These are phyloP conservation scores for Kickxella alabastrina DNA, from an alignment of 192 early-diverging fungal genomes.

Conservation along the genomic window DNA sequence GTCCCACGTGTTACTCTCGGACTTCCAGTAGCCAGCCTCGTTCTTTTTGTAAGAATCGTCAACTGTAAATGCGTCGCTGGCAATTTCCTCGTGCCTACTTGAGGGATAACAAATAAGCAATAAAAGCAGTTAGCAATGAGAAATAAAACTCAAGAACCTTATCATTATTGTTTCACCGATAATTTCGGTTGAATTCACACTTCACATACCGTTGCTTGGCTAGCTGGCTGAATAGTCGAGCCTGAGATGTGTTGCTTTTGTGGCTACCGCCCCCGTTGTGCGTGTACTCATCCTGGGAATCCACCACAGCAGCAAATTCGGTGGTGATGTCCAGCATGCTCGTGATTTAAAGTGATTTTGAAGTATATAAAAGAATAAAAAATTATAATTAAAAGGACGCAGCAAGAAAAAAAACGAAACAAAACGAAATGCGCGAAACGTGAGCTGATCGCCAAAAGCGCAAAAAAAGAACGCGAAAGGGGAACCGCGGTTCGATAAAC, in stretches of 20 bases:
- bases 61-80: background rate
- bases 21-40: conserved; percentile 23
- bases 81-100: conserved; percentile 6
- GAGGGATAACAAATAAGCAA: background rate
- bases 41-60: background rate
- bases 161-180: no score
- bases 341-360: background rate
- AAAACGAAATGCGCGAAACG: no score
- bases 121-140: no score
- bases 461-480: no score
- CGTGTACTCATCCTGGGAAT: conserved; percentile 4
- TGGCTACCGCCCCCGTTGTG: background rate
- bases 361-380: conserved; percentile 6
- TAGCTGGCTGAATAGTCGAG: conserved; percentile 17
- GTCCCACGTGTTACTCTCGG: conserved; percentile 50
- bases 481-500: no score
- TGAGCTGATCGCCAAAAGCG: no score
- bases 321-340: conserved; percentile 9
- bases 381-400: conserved; percentile 11
- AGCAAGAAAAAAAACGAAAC: conserved; percentile 1
- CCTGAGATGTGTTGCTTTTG: conserved; percentile 4
- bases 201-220: conserved; percentile 35
- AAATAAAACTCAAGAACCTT: no score
- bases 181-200: background rate
- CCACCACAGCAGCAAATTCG: conserved; percentile 36